Evolutionary conservation across 352 stramenopile genomes (phyloP), one percentile per base, ranked within the genome.

Genomic region (Blastocystis sp.): DNA sequence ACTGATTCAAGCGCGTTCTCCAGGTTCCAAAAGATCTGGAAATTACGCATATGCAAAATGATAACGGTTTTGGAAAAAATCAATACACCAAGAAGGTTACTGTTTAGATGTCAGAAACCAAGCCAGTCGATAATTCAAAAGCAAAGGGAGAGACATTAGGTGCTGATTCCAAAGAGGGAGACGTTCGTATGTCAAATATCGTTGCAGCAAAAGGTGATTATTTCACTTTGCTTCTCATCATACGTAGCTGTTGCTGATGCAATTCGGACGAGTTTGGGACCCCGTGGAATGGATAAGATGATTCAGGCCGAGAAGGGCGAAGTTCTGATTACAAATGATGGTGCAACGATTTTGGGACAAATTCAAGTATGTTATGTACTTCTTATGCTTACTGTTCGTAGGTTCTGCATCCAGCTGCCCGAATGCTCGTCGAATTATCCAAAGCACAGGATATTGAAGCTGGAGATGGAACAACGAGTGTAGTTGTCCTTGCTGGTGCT

Each of bases 391-490:
- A 63, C 3, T 37, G 19, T 37, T 29, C 16, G 6, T 92, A 95
- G 88, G 93, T 97, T 88, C 96, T 97, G 88, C 97, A 99, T 91
- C 97, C 97, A n/a, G 97, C 95, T 29, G 97, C 96, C 63, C 98
- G 98, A 92, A 99, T 99, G 96, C 92, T 99, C 71, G 96, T 99
- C 86, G 95, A 98, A 88, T 92, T 98, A 56, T 98, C 93, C 87
- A 98, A 98, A 91, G 97, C 94, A 46, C 97, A 99, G 91, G 97
- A 99, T 89, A 98, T 98, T 89, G 96, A 99, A 90, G 97, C 96
- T 4, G 97, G 97, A 35, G 95, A 98, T 90, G 93, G 94, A 67
- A 99, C 96, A 6, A 99, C 96, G 19, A 97, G 93, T 27, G 96
- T 99, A 9, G 97, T 96, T 66, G 96, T 99, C 19, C 93, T 99